Evolutionary conservation across 257 asterid genomes (phyloP), one percentile per base, ranked within the genome.

Genomic region (Parsonsia alboflavescens): DNA sequence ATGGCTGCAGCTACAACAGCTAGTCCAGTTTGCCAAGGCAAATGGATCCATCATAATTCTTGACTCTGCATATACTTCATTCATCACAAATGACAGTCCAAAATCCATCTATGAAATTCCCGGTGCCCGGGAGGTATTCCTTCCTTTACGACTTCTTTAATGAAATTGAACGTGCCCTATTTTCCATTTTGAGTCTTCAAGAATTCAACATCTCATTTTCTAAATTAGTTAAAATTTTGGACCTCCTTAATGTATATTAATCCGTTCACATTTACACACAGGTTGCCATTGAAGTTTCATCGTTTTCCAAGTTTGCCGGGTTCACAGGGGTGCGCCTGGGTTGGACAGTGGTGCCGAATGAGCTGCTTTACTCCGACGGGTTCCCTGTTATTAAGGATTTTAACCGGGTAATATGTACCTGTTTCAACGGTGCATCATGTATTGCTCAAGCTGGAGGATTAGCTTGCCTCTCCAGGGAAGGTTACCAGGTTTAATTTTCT

Each of bases 361-460:
- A 88, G 22, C 93, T 92, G 44, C 19, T 85, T 45, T 90, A 89
- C 71, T 80, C 89, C 2, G 81, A 89, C 22, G 98, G 97, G 21
- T 85, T 83, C 74, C 93, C 96, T 0, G 91, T 92, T n/a, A 87
- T 84, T 68, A 79, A 84, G 1, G 98, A 92, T 81, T 90, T 86
- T 75, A 84, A 92, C 57, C 93, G 96, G 6, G 77, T 92, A 13
- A 79, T 87, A 12, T 84, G 89, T 75, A 90, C 97, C 7, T 89
- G 92, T 82, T 92, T 92, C 75, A 89, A 92, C 68, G 97, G 97
- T 45, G 96, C 97, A 78, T 92, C 98, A 0, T 84, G 83, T 56
- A 83, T 92, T 64, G 94, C 91, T 83, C 97, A 92, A 81, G 96
- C 94, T 62, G 98, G 97, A 41, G 98, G 97, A 22, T 74, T 92